Evolutionary conservation across 1,284 basidiomycete genomes (phyloP), one percentile per base, ranked within the genome.

Genomic region (Ceratobasidium theobromae): DNA sequence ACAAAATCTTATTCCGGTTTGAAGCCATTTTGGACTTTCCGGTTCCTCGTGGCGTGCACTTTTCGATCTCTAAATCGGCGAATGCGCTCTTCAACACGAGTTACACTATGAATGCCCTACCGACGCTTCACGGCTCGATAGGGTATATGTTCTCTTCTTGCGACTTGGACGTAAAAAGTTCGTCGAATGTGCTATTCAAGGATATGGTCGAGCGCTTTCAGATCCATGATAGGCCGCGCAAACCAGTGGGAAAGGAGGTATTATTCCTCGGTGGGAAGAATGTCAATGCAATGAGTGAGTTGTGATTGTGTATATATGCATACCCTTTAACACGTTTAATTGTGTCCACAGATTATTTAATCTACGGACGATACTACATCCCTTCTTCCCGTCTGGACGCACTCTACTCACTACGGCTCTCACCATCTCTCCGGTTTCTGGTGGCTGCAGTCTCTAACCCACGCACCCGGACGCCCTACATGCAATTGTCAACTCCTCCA

Each of bases 141-240:
- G 93, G 92, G 40, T 98, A 98, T 75, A 91, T 97, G 70, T 95
- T 95, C 72, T 91, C 91, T 0, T 93, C 92, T 6, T 91, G 89
- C 74, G 83, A 88, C 67, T 78, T 95, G 40, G 80, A 88, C 70
- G 81, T 91, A 70, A 87, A 85, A 69, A 81, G 82, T 40, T 89
- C 89, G 4, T 82, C 84, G 1, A 83, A 84, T 68, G 88, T 93
- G 54, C 82, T 83, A n/a, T 88, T 98, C 79, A 93, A 93, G 74
- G 86, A 94, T 72, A 87, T 96, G 77, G 79, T 95, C 67, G 91
- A 95, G 74, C 84, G 89, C 33, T 93, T 95, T 79, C 84, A 84
- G 74, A 84, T 94, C 14, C 89, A 86, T 67, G 86, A 88, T 69
- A 84, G 89, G 52, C 94, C 95, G 3, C 82, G 84, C 48, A 79